Evolutionary conservation across 139 green algal species (phyloP).

Genomic region (Chlorella sp.): DNA sequence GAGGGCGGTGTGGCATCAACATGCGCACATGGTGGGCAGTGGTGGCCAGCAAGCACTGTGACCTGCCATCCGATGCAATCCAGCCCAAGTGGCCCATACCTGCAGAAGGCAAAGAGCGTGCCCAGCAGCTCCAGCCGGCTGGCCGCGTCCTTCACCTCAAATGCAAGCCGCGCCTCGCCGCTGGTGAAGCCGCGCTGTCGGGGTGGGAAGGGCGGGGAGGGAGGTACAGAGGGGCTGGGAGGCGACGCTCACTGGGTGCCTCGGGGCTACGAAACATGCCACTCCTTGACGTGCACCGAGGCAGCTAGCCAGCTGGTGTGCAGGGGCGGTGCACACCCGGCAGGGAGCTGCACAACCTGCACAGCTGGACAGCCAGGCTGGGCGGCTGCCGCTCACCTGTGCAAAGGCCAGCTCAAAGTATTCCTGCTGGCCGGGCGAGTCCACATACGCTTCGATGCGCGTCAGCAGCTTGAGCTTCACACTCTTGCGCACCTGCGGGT

Average conservation of each 20-base stretch:
- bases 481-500: slow-evolving; percentile 48
- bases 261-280: too few species aligned
- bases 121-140: slow-evolving; percentile 50
- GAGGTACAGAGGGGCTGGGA: too few species aligned
- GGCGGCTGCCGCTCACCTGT: background rate
- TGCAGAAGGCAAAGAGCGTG: slow-evolving; percentile 58
- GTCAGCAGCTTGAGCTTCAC: slow-evolving; percentile 51
- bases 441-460: slow-evolving; percentile 48
- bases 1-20: too few species aligned
- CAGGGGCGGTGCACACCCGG: too few species aligned
- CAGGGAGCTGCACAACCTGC: too few species aligned
- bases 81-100: too few species aligned
- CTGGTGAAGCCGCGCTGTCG: slow-evolving; percentile 46
- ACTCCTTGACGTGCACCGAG: too few species aligned
- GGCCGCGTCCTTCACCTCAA: slow-evolving; percentile 24
- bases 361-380: too few species aligned
- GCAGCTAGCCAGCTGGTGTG: too few species aligned
- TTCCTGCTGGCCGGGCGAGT: slow-evolving; percentile 10
- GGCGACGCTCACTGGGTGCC: too few species aligned
- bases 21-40: too few species aligned
- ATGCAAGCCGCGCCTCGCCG: slow-evolving; percentile 42
- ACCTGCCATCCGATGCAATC: too few species aligned
- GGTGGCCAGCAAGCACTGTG: background rate
- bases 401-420: slow-evolving; percentile 51
- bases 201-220: background rate